phyloP scores from a whole-genome alignment of 345 rosid species.

The Gossypium thurberi region DNA sequence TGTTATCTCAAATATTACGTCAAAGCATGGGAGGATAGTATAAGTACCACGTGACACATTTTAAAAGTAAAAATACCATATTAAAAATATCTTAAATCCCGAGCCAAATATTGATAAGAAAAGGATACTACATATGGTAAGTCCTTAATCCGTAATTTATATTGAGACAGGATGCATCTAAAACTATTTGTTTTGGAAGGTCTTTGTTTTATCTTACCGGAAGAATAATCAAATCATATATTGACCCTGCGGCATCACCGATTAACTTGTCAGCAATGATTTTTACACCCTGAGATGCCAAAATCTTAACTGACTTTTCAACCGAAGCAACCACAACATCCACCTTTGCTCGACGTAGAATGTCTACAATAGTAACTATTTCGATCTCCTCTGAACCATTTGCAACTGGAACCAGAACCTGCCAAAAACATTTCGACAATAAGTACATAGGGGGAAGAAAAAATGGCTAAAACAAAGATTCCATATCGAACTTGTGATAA shows the following conservation, averaged over 20 bases:
- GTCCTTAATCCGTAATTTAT: not conserved
- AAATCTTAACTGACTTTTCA: conserved; percentile 50
- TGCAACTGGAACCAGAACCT: conserved; percentile 86
- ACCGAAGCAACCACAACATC: conserved; percentile 81
- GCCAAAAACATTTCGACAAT: conserved; percentile 17
- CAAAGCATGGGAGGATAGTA: no score
- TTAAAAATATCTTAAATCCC: no score
- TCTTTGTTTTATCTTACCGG: conserved; percentile 45
- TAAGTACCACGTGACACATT: no score
- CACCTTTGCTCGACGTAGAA: conserved; percentile 74
- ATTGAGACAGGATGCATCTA: conserved; percentile 12
- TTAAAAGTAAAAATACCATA: no score
- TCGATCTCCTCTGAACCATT: conserved; percentile 83
- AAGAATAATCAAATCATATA: conserved; percentile 73
- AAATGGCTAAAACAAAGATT: not conserved
- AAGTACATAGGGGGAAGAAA: not conserved
- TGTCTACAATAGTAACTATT: conserved; percentile 59
- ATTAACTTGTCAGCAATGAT: conserved; percentile 74
- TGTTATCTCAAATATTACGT: no score
- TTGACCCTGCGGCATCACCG: conserved; percentile 43
- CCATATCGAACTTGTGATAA: not conserved
- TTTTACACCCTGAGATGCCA: conserved; percentile 67
- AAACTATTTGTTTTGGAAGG: not conserved
- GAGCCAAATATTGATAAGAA: not conserved
- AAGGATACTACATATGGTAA: not conserved